These are phyloP conservation scores for Saccharomycopsis sp. DNA, from an alignment of 805 yeast species.

Conservation along the genomic window DNA sequence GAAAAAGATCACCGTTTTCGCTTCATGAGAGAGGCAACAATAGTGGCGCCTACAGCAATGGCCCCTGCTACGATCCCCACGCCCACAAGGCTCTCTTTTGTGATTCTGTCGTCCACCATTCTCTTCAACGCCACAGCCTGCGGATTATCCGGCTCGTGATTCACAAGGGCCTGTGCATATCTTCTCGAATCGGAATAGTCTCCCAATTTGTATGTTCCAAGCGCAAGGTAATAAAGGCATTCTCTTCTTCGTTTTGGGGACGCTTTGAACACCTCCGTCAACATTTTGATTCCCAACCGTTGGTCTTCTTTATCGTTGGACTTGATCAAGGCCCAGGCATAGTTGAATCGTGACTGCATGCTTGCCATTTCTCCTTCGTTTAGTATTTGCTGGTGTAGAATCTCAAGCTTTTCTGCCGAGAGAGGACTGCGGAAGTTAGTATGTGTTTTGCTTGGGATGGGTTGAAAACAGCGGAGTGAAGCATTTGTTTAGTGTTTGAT, in stretches of 20 bases:
- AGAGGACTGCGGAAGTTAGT: constrained; percentile 42
- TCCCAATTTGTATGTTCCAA: constrained; percentile 84
- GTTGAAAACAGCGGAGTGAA: no score
- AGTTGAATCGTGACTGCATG: constrained; percentile 82
- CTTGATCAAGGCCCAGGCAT: constrained; percentile 93
- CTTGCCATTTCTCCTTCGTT: constrained; percentile 76
- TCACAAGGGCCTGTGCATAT: constrained; percentile 70
- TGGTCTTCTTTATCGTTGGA: constrained; percentile 57
- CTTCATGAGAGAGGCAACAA: constrained; percentile 36
- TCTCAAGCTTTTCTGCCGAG: constrained; percentile 64
- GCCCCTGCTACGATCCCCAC: constrained; percentile 82
- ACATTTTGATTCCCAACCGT: constrained; percentile 68
- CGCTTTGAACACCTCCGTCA: constrained; percentile 63
- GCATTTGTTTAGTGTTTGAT: no score
- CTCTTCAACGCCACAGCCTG: constrained; percentile 70
- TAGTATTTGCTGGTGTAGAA: constrained; percentile 69
- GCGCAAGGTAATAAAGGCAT: constrained; percentile 76
- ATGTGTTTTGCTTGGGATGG: not conserved
- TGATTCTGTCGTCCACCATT: constrained; percentile 76
- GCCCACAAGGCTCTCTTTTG: constrained; percentile 84
- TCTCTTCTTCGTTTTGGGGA: constrained; percentile 83
- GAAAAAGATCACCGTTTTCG: constrained; percentile 24
- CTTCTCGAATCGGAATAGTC: constrained; percentile 81
- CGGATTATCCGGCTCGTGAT: constrained; percentile 75
- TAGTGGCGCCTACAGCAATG: constrained; percentile 76